phyloP scores from a whole-genome alignment of 768 basidiomycete species.

The Macrolepiota albuminosa region DNA sequence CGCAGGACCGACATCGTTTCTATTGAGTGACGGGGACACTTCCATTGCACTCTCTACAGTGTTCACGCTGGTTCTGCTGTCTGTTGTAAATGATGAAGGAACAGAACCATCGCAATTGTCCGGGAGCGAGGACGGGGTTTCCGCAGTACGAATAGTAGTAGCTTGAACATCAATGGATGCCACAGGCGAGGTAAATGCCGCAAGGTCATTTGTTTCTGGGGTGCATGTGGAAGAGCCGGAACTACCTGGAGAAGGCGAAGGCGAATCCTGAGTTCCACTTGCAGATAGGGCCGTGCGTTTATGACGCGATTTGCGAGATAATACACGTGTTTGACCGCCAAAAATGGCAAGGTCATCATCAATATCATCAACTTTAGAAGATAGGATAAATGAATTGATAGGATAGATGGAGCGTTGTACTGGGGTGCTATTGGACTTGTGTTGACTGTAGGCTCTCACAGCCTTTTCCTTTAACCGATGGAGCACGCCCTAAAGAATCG shows the following conservation, averaged over 20 bases:
- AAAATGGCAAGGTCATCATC: constrained; percentile 51
- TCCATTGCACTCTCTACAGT: neutral
- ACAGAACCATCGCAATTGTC: neutral
- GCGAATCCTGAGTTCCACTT: constrained; percentile 5
- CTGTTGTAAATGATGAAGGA: neutral
- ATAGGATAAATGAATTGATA: neutral
- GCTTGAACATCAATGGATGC: constrained; percentile 3
- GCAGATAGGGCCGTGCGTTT: constrained; percentile 3
- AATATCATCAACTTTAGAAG: constrained; percentile 23
- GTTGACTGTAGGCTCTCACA: constrained; percentile 27
- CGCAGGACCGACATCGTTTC: neutral
- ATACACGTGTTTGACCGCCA: constrained; percentile 44
- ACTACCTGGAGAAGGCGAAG: constrained; percentile 16
- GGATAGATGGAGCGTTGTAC: neutral
- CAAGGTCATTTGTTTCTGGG: neutral
- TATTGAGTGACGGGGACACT: neutral
- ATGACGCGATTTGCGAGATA: constrained; percentile 20
- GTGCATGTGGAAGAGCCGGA: constrained; percentile 1
- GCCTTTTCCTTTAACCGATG: constrained; percentile 43
- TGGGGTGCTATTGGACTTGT: constrained; percentile 15
- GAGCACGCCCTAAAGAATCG: constrained; percentile 33
- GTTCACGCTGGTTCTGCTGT: neutral
- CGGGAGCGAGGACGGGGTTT: constrained; percentile 12
- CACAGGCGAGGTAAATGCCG: neutral
- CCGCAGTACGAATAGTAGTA: constrained; percentile 19